Percentiles rank a stretch among this genome's conserved stretches.
These are phyloP conservation scores for Solanum virginianum DNA, from an alignment of 257 asterid species.

Conservation along the genomic window DNA sequence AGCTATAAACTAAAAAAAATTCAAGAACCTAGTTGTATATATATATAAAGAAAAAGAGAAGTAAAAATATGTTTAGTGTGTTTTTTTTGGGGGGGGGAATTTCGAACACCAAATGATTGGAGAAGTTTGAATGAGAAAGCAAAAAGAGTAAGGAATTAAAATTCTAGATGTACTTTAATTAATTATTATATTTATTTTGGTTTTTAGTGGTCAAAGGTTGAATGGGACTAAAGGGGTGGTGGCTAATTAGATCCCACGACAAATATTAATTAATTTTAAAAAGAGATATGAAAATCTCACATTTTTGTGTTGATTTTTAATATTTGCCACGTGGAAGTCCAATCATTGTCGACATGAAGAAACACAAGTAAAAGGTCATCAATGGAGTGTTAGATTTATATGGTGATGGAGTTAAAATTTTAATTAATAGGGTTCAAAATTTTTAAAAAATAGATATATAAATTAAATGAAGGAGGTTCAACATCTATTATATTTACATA, in stretches of 20 bases:
- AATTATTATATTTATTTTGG: not conserved
- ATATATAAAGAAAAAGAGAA: not conserved
- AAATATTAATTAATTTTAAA: not conserved
- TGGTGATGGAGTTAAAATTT: too few relatives aligned
- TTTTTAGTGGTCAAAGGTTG: not conserved
- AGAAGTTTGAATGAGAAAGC: constrained; percentile 15
- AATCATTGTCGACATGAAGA: not conserved
- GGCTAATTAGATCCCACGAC: not conserved
- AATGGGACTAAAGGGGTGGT: not conserved
- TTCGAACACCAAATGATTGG: too few relatives aligned
- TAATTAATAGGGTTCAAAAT: too few relatives aligned
- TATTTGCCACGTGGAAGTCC: not conserved
- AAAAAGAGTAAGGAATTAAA: not conserved
- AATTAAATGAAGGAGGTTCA: too few relatives aligned
- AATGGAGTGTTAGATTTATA: not conserved
- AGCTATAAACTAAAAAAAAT: not conserved
- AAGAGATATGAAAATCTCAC: not conserved
- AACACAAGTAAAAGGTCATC: too few relatives aligned
- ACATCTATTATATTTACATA: too few relatives aligned
- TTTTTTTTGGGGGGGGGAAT: too few relatives aligned
- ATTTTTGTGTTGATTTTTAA: not conserved
- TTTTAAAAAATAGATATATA: too few relatives aligned
- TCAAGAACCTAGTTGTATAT: not conserved
- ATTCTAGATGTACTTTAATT: not conserved
- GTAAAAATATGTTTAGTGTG: not conserved